Evolutionary conservation across 2,329 filamentous ascomycete genomes (phyloP).

Genomic region (Acephala macrosclerotiorum): DNA sequence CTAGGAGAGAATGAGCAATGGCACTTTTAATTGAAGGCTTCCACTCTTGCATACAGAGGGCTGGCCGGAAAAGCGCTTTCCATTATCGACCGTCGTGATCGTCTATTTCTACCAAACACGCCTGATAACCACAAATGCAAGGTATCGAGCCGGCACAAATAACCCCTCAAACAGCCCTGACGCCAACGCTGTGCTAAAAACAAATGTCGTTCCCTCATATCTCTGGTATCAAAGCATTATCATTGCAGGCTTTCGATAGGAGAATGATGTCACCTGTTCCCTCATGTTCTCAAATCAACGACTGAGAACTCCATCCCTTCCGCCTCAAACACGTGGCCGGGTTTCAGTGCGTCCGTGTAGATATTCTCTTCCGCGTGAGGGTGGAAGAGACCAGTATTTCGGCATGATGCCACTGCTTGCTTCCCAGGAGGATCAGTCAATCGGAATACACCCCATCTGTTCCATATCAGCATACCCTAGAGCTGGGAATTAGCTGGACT

Average conservation of each 20-base stretch:
- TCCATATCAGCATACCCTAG: conserved; percentile 5
- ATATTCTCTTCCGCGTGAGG: conserved; percentile 58
- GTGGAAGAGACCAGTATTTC: conserved; percentile 83
- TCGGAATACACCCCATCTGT: conserved; percentile 88
- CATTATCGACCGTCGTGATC: neutral
- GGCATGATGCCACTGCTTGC: conserved; percentile 82
- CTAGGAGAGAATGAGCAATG: too few relatives aligned
- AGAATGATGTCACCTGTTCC: neutral
- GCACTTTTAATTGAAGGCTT: neutral
- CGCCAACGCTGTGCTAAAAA: conserved; percentile 6
- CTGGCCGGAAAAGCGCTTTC: neutral
- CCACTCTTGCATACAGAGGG: neutral
- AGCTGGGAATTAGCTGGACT: conserved; percentile 45
- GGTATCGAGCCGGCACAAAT: neutral
- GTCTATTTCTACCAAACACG: neutral
- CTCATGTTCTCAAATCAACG: conserved; percentile 63
- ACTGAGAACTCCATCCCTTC: conserved; percentile 66
- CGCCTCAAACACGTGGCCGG: conserved; percentile 65
- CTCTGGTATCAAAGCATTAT: neutral
- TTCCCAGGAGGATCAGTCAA: conserved; percentile 93
- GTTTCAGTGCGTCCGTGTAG: conserved; percentile 53
- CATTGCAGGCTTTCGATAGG: neutral
- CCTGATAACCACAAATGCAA: neutral
- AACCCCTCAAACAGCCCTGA: neutral
- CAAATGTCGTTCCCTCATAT: neutral